Percentiles rank a stretch among this genome's conserved stretches.
phyloP scores from a whole-genome alignment of 2,329 filamentous ascomycete genomes.

The Didymella segeticola region DNA sequence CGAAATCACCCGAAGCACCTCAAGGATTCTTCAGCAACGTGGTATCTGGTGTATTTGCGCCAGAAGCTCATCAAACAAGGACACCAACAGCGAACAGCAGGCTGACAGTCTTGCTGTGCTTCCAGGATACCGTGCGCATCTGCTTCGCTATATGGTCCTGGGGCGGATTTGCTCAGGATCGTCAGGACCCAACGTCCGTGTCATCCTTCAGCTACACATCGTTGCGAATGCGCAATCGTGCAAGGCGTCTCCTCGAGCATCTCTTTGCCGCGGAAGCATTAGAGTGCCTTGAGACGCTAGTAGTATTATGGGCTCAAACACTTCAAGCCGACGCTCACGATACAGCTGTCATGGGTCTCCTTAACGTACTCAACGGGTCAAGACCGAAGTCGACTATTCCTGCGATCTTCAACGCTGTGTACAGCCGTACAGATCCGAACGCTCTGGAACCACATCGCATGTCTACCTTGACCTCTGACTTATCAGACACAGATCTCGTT shows the following conservation, averaged over 20 bases:
- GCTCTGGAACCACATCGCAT: slow-evolving; percentile 80
- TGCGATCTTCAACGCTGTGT: slow-evolving; percentile 93
- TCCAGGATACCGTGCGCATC: slow-evolving; percentile 92
- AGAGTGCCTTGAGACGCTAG: slow-evolving; percentile 90
- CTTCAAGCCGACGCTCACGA: slow-evolving; percentile 59
- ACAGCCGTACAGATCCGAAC: slow-evolving; percentile 86
- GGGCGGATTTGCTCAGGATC: slow-evolving; percentile 71
- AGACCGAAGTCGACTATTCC: slow-evolving; percentile 91
- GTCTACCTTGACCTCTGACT: slow-evolving; percentile 84
- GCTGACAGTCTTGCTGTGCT: slow-evolving; percentile 91
- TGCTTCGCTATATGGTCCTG: slow-evolving; percentile 96
- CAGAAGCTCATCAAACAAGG: slow-evolving; percentile 77
- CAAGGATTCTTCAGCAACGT: slow-evolving; percentile 94
- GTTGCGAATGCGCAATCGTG: slow-evolving; percentile 86
- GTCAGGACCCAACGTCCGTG: slow-evolving; percentile 69
- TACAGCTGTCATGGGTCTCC: slow-evolving; percentile 77
- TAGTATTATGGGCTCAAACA: slow-evolving; percentile 77
- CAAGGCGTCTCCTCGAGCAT: slow-evolving; percentile 86
- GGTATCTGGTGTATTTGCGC: slow-evolving; percentile 87
- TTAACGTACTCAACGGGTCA: slow-evolving; percentile 90
- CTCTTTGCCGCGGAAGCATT: slow-evolving; percentile 90
- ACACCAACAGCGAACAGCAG: slow-evolving; percentile 90
- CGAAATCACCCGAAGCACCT: slow-evolving; percentile 81
- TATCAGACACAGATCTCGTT: slow-evolving; percentile 84
- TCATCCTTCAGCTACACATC: slow-evolving; percentile 93